Evolutionary conservation across 2,329 filamentous ascomycete species (phyloP), one percentile per base, ranked within the genome.

Genomic region (Cadophora sp.): DNA sequence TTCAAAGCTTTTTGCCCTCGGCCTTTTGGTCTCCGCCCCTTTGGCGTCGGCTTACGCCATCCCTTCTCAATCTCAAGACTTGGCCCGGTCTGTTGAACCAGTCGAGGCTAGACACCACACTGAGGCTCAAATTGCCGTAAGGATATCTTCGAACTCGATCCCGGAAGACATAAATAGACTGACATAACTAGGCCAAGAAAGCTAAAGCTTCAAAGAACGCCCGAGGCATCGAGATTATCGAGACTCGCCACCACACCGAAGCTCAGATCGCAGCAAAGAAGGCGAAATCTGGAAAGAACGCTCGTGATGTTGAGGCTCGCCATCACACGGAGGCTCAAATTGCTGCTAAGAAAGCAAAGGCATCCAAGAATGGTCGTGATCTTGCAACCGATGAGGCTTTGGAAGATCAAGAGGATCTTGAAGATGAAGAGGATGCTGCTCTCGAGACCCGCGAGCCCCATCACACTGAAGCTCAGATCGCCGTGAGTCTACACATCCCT

Each of bases 1-100:
- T 67, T 72, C 73, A 58, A 68, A 70, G 36, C 48, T 74, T 64
- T 55, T 73, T 51, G 68, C 73, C 11, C 60, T 76, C 51, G 74
- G 74, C 66, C 73, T 76, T 47, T 66, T 76, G 67, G 73, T 65
- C 50, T 68, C 70, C n/a, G 70, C 67, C 2, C 75, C 74, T 16
- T 63, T 76, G 45, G 59, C 70, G 11, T 68, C 67, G 16, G 73
- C 69, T 16, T 65, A 67, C 64, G 66, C 66, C 24, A 68, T 70
- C 33, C 70, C 72, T 43, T 56, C 66, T 27, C 59, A 66, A 24
- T 41, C 69, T 13, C 59, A 64, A 27, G 68, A 70, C 18, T 20
- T 75, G 24, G 66, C 62, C 6, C 68, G 64, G 55, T 68, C 63
- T 53, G 66, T 68, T 62, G 56, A 70, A 24, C 69, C 71, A 62